These are phyloP conservation scores for Monosporascus sp. DNA, from an alignment of 2,329 filamentous ascomycete genomes.

Conservation along the genomic window DNA sequence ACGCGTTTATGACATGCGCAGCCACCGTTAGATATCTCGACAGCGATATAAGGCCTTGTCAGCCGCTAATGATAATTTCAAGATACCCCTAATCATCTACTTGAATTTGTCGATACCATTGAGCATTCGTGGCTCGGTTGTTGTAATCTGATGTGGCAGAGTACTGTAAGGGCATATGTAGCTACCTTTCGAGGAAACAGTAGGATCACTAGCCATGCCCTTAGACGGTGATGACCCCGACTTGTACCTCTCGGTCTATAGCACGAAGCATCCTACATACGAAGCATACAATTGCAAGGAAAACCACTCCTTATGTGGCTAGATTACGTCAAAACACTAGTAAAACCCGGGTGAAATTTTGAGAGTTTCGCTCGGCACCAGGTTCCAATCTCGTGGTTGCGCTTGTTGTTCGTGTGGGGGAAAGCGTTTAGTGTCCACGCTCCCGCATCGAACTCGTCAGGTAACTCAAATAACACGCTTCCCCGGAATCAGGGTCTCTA, in stretches of 20 bases:
- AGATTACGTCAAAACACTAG: no score
- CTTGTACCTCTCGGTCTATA: no score
- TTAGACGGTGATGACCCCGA: no score
- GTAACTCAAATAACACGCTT: neutral
- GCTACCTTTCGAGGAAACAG: no score
- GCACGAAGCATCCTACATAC: no score
- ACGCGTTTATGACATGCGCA: neutral
- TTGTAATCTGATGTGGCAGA: no score
- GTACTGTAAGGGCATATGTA: no score
- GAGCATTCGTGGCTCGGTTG: neutral
- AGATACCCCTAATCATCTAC: conserved; percentile 5
- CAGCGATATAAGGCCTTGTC: conserved; percentile 1
- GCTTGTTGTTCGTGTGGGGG: neutral
- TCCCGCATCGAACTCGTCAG: neutral
- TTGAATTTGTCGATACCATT: neutral
- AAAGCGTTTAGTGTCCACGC: neutral
- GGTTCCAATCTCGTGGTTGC: neutral
- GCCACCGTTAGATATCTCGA: neutral
- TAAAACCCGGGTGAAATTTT: no score
- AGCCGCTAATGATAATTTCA: conserved; percentile 6
- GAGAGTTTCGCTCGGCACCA: no score
- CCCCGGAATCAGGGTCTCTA: neutral
- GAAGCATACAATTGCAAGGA: no score
- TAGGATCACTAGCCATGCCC: no score
- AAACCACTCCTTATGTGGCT: no score